phyloP scores from a whole-genome alignment of 2,329 filamentous ascomycete species.

The Ophiostoma sp. region DNA sequence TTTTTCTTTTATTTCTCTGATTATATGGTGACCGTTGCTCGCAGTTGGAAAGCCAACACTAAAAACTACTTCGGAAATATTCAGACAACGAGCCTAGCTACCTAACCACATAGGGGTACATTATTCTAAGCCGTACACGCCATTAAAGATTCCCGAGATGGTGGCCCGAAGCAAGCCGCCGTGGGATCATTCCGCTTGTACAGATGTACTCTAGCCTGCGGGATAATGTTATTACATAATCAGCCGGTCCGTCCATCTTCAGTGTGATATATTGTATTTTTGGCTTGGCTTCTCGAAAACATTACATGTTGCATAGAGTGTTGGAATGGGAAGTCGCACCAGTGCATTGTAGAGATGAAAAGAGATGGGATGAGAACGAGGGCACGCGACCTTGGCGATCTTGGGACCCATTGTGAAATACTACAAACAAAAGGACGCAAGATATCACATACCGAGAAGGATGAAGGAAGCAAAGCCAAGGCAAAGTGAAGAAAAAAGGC shows the following conservation, averaged over 20 bases:
- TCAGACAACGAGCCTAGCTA: too few species aligned
- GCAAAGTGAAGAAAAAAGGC: not conserved
- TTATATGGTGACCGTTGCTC: too few species aligned
- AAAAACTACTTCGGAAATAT: too few species aligned
- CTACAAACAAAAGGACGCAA: too few species aligned
- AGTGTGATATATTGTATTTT: not conserved
- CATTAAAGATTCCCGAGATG: not conserved
- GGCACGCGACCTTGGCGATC: not conserved
- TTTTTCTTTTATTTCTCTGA: too few species aligned
- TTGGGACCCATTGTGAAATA: not conserved
- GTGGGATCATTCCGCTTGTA: not conserved
- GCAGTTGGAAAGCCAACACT: too few species aligned
- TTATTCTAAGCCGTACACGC: not conserved
- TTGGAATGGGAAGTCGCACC: too few species aligned
- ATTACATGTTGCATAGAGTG: not conserved
- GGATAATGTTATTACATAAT: too few species aligned
- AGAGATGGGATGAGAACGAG: not conserved
- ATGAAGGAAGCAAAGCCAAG: not conserved
- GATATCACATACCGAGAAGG: too few species aligned
- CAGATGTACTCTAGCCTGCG: too few species aligned
- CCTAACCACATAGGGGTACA: not conserved
- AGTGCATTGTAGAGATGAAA: too few species aligned
- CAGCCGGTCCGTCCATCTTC: too few species aligned
- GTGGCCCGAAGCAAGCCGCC: not conserved
- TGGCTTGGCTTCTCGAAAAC: not conserved